phyloP scores from a whole-genome alignment of 306 rosid genomes.

The Prunus armeniaca region DNA sequence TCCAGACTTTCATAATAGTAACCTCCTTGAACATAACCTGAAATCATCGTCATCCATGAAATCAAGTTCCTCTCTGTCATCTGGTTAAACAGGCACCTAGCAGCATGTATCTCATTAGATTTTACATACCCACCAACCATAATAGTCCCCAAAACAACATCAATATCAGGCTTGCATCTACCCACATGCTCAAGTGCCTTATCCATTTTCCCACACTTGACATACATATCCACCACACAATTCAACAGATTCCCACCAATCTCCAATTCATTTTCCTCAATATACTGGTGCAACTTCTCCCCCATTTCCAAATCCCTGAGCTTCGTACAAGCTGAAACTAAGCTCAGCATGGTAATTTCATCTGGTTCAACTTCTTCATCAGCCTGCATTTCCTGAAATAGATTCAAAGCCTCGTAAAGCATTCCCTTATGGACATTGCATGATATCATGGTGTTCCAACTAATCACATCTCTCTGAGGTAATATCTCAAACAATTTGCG shows the following conservation, averaged over 20 bases:
- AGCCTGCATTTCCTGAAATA: conserved; percentile 20
- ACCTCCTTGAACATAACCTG: conserved; percentile 28
- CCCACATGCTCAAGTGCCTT: conserved; percentile 22
- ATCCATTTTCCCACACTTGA: conserved; percentile 32
- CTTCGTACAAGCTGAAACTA: conserved; percentile 29
- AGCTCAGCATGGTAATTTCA: conserved; percentile 27
- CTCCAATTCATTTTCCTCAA: conserved; percentile 17
- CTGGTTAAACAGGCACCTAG: conserved; percentile 26
- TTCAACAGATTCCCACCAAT: conserved; percentile 24
- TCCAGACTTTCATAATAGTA: conserved; percentile 13
- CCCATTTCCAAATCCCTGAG: conserved; percentile 25
- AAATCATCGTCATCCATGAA: conserved; percentile 31
- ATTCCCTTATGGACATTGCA: conserved; percentile 28
- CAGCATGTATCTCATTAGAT: conserved; percentile 11
- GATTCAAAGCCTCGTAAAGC: conserved; percentile 21
- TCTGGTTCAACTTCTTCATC: conserved; percentile 19
- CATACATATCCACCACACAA: conserved; percentile 32
- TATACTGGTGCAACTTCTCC: conserved; percentile 15
- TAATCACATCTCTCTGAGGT: conserved; percentile 21
- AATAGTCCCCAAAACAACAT: conserved; percentile 27
- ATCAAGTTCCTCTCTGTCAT: conserved; percentile 25
- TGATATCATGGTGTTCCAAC: conserved; percentile 37
- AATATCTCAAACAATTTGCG: conserved; percentile 18
- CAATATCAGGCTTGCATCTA: background rate
- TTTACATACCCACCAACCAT: conserved; percentile 25